These are phyloP conservation scores for Monilinia fructigena DNA, from an alignment of 2,329 filamentous ascomycete species.

Conservation along the genomic window DNA sequence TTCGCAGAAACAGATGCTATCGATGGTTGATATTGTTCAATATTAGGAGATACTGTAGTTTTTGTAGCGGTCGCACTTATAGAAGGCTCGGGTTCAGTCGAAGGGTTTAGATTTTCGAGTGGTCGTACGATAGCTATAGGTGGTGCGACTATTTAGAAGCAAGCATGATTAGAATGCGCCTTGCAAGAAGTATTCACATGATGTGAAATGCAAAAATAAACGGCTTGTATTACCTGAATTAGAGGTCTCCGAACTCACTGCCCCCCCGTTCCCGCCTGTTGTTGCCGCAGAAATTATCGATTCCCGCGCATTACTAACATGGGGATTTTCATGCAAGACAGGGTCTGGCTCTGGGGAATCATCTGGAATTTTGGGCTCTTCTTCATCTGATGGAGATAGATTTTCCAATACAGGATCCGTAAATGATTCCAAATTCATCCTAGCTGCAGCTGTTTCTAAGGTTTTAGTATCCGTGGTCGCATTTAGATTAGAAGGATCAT, in stretches of 20 bases:
- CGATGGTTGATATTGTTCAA: conserved; percentile 17
- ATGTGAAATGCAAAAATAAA: not conserved
- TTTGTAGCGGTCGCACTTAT: conserved; percentile 17
- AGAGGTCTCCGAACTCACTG: conserved; percentile 10
- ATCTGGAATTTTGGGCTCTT: conserved; percentile 10
- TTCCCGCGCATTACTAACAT: conserved; percentile 6
- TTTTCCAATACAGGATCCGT: conserved; percentile 16
- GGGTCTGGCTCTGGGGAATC: not conserved
- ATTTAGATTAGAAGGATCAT: conserved; percentile 4
- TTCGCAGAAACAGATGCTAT: conserved; percentile 19
- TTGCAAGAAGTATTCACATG: conserved; percentile 15
- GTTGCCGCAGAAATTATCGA: conserved; percentile 9
- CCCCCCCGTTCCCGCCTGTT: not conserved
- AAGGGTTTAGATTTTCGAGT: conserved; percentile 2
- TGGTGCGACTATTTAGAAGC: conserved; percentile 22
- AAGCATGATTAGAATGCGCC: conserved; percentile 17
- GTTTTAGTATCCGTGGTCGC: conserved; percentile 5
- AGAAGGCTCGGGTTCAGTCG: conserved; percentile 19
- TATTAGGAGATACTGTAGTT: conserved; percentile 17
- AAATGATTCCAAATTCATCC: conserved; percentile 25
- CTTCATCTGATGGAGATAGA: conserved; percentile 9
- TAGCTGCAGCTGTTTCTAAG: conserved; percentile 12
- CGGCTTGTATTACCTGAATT: conserved; percentile 13
- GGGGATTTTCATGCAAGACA: not conserved
- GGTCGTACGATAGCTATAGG: conserved; percentile 20